A percentile compares a stretch with the other conserved stretches of the same genome.
Evolutionary conservation across 2,329 filamentous ascomycete species (phyloP).

Genomic region (Truncatella angustata): DNA sequence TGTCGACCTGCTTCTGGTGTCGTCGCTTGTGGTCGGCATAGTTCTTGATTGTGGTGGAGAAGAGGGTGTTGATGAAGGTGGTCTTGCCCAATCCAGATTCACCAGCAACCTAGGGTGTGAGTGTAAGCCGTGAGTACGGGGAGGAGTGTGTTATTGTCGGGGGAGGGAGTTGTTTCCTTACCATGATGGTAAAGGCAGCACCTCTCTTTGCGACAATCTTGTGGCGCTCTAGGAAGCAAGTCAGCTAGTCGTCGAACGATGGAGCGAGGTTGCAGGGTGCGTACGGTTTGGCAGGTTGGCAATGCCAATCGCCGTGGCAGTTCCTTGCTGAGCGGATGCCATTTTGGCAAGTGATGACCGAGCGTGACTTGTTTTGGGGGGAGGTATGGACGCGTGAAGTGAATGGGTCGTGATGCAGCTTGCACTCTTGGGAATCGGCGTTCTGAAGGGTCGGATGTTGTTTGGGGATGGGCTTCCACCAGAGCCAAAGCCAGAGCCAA

Average conservation of each 20-base stretch:
- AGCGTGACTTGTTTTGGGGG: too few species aligned
- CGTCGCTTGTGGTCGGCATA: slow-evolving; percentile 99
- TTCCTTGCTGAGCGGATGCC: slow-evolving; percentile 36
- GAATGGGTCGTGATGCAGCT: slow-evolving; percentile 4
- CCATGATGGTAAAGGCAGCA: slow-evolving; percentile 99
- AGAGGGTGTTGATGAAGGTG: slow-evolving; percentile 99
- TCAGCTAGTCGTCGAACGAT: neutral
- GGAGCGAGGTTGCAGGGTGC: neutral
- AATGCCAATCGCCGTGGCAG: slow-evolving; percentile 69
- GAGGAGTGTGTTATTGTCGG: neutral
- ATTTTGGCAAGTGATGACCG: slow-evolving; percentile 1
- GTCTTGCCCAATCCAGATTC: slow-evolving; percentile 99
- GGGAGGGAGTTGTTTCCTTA: slow-evolving; percentile 41
- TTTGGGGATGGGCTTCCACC: slow-evolving; percentile 9
- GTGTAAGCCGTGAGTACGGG: slow-evolving; percentile 10
- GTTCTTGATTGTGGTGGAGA: slow-evolving; percentile 99
- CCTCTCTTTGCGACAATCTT: slow-evolving; percentile 80
- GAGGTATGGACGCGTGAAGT: neutral
- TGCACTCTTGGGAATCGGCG: neutral
- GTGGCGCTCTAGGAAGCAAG: slow-evolving; percentile 47
- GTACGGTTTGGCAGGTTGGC: slow-evolving; percentile 68
- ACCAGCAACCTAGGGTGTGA: slow-evolving; percentile 74
- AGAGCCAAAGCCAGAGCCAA: too few species aligned
- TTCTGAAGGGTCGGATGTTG: neutral
- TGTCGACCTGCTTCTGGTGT: slow-evolving; percentile 99